These are phyloP conservation scores for Scheffersomyces coipomensis DNA, from an alignment of 805 yeast species.

Conservation along the genomic window DNA sequence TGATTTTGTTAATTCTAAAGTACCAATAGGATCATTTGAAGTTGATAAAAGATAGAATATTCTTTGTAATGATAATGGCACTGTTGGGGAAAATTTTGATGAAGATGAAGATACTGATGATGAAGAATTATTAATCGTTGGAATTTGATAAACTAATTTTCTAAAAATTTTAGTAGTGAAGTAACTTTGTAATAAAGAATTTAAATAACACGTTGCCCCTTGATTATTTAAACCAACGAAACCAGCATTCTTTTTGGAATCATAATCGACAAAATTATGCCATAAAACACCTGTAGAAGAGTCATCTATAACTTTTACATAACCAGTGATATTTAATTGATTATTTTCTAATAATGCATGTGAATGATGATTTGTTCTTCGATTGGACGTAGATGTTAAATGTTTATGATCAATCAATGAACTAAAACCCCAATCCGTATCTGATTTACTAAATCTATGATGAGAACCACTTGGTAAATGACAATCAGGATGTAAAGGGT, in stretches of 20 bases:
- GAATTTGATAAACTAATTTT: conserved; percentile 83
- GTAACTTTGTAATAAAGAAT: conserved; percentile 87
- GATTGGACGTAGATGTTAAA: conserved; percentile 19
- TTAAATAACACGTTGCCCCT: conserved; percentile 97
- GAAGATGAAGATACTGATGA: conserved; percentile 23
- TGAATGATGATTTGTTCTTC: conserved; percentile 15
- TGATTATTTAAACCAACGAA: conserved; percentile 92
- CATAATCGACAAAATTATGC: conserved; percentile 82
- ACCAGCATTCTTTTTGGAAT: conserved; percentile 85
- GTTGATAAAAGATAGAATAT: conserved; percentile 78
- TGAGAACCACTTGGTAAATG: conserved; percentile 62
- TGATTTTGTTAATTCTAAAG: conserved; percentile 81
- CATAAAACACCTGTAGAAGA: conserved; percentile 89
- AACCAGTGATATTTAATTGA: conserved; percentile 69
- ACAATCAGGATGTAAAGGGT: conserved; percentile 67
- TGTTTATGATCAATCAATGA: conserved; percentile 61
- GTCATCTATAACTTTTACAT: conserved; percentile 76
- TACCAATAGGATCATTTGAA: conserved; percentile 75
- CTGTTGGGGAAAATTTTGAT: conserved; percentile 40
- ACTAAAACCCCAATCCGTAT: conserved; percentile 96
- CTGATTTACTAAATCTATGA: conserved; percentile 73
- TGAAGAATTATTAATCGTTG: conserved; percentile 49
- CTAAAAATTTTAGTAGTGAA: conserved; percentile 82
- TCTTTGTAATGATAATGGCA: conserved; percentile 83
- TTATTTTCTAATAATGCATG: conserved; percentile 50